Evolutionary conservation across 129 eudicot genomes (phyloP).

Genomic region (Centaurea solstitialis): DNA sequence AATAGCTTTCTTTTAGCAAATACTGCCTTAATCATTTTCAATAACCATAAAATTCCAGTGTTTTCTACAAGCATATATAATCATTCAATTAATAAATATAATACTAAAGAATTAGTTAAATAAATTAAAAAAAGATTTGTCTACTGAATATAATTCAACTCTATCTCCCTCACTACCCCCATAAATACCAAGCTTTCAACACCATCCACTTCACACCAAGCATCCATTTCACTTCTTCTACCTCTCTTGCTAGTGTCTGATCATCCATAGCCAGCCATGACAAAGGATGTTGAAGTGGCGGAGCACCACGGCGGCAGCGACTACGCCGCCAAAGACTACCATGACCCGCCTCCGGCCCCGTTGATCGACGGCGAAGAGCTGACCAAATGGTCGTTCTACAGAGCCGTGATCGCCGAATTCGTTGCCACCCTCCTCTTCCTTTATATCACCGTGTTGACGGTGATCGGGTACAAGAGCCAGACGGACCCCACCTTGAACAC

Average conservation of each 20-base stretch:
- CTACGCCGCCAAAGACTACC: constrained; percentile 75
- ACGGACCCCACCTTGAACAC: constrained; percentile 31
- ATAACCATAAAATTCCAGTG: not conserved
- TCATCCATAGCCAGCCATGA: constrained; percentile 16
- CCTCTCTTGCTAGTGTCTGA: not conserved
- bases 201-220: constrained; percentile 41
- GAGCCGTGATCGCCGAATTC: constrained; percentile 82
- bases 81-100: not conserved
- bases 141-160: constrained; percentile 13
- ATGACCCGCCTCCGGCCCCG: constrained; percentile 91
- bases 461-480: constrained; percentile 71
- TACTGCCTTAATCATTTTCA: not conserved
- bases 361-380: constrained; percentile 62
- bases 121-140: not conserved
- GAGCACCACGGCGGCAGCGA: constrained; percentile 49
- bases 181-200: constrained; percentile 41
- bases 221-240: constrained; percentile 8
- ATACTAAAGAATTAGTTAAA: not conserved
- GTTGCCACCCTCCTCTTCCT: constrained; percentile 79
- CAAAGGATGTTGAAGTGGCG: constrained; percentile 59
- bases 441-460: constrained; percentile 73
- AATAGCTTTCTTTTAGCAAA: too few species aligned
- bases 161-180: constrained; percentile 25
- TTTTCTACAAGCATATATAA: constrained; percentile 8
- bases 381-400: constrained; percentile 73